Evolutionary conservation across 768 basidiomycete species (phyloP).

Genomic region (Boletales sp.): DNA sequence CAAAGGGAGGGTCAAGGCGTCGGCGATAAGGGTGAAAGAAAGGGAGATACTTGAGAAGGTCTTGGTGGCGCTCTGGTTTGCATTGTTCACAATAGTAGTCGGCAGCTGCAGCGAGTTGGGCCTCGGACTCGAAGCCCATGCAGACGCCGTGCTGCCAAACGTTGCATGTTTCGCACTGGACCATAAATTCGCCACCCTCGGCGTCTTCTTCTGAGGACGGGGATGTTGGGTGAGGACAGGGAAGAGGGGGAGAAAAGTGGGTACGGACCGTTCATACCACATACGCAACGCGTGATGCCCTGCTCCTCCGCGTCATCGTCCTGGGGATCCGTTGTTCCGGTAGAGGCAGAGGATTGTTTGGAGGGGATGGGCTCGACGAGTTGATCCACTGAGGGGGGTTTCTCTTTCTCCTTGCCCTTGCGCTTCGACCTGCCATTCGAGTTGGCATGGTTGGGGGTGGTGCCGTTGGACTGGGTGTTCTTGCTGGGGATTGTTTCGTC

Average conservation of each 20-base stretch:
- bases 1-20: slow-evolving; percentile 14
- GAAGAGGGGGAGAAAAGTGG: slow-evolving; percentile 5
- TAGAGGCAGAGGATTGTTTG: slow-evolving; percentile 27
- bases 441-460: slow-evolving; percentile 26
- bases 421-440: slow-evolving; percentile 51
- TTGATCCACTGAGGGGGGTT: slow-evolving; percentile 32
- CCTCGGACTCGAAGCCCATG: slow-evolving; percentile 86
- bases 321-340: slow-evolving; percentile 35
- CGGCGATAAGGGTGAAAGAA: slow-evolving; percentile 11
- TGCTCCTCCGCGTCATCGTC: slow-evolving; percentile 49
- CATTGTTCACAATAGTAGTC: slow-evolving; percentile 96
- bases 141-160: slow-evolving; percentile 98
- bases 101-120: slow-evolving; percentile 65
- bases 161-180: slow-evolving; percentile 94
- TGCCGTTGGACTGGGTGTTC: slow-evolving; percentile 35
- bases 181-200: slow-evolving; percentile 93
- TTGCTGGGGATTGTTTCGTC: slow-evolving; percentile 56
- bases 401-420: slow-evolving; percentile 66
- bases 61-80: slow-evolving; percentile 78
- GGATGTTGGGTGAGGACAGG: slow-evolving; percentile 20
- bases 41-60: slow-evolving; percentile 71
- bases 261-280: slow-evolving; percentile 71
- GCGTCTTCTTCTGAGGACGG: slow-evolving; percentile 61
- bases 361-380: slow-evolving; percentile 25
- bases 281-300: slow-evolving; percentile 78